These are phyloP conservation scores for Gaillardinia entomophila DNA, from an alignment of 805 yeast genomes.

Conservation along the genomic window DNA sequence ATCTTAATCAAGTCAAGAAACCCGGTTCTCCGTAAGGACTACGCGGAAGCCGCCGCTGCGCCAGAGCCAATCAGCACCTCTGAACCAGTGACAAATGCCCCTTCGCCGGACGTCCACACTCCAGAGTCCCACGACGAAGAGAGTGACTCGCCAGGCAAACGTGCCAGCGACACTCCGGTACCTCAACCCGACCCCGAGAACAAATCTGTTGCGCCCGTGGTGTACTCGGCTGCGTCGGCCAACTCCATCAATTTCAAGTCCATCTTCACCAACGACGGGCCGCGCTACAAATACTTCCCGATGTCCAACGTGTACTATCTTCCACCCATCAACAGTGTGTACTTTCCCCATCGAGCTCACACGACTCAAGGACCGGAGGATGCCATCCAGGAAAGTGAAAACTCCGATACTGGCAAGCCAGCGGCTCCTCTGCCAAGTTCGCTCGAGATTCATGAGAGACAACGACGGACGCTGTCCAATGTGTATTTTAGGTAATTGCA, in stretches of 20 bases:
- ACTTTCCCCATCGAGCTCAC: constrained; percentile 51
- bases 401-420: too few relatives aligned
- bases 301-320: constrained; percentile 45
- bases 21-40: constrained; percentile 4
- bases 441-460: constrained; percentile 3
- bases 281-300: constrained; percentile 43
- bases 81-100: background rate
- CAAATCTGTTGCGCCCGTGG: background rate
- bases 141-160: background rate
- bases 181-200: background rate
- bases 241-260: constrained; percentile 3
- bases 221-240: background rate
- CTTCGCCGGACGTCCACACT: background rate
- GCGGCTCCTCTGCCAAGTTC: too few relatives aligned
- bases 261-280: constrained; percentile 2
- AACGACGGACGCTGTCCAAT: constrained; percentile 9
- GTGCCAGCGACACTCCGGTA: background rate
- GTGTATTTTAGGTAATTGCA: constrained; percentile 10
- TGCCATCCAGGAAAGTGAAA: too few relatives aligned
- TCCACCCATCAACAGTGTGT: constrained; percentile 51
- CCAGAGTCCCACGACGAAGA: background rate
- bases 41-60: constrained; percentile 1
- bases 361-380: too few relatives aligned
- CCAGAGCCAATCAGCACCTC: too few relatives aligned
- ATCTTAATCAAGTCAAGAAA: constrained; percentile 28